Evolutionary conservation across 805 yeast genomes (phyloP).

Genomic region (Cyberlindnera euphorbiiphila): DNA sequence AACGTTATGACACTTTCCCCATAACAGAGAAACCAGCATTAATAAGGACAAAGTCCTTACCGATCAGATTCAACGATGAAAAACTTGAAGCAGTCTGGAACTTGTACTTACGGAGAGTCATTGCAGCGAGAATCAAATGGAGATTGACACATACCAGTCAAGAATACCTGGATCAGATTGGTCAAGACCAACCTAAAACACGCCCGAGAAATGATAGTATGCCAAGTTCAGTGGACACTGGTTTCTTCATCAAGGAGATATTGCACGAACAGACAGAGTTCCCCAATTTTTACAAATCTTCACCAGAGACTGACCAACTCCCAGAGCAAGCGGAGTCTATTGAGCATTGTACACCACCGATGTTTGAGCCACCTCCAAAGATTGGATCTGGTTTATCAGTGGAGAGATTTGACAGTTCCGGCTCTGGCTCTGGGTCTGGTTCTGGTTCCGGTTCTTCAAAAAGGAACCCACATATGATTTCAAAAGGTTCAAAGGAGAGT

Average conservation of each 20-base stretch:
- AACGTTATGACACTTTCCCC: constrained; percentile 18
- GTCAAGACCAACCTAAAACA: constrained; percentile 2
- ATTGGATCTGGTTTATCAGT: no score
- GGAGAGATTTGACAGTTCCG: no score
- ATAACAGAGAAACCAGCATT: constrained; percentile 8
- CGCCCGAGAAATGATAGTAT: constrained; percentile 11
- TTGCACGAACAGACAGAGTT: constrained; percentile 8
- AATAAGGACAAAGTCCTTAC: constrained; percentile 23
- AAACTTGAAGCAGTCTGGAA: constrained; percentile 30
- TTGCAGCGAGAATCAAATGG: constrained; percentile 32
- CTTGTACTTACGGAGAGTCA: constrained; percentile 30
- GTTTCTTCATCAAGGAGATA: constrained; percentile 17
- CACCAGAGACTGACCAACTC: no score
- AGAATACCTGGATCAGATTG: constrained; percentile 6
- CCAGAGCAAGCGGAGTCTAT: no score
- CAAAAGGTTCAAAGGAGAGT: background rate
- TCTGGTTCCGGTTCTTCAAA: no score
- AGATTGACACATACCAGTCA: constrained; percentile 24
- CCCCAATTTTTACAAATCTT: constrained; percentile 10
- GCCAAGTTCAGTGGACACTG: constrained; percentile 25
- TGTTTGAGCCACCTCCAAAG: no score
- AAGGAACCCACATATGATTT: no score
- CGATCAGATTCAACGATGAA: constrained; percentile 15
- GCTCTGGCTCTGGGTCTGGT: no score
- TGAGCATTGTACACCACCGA: no score